phyloP scores from a whole-genome alignment of 2,329 filamentous ascomycete species.

The Aurifilum marmelostoma region DNA sequence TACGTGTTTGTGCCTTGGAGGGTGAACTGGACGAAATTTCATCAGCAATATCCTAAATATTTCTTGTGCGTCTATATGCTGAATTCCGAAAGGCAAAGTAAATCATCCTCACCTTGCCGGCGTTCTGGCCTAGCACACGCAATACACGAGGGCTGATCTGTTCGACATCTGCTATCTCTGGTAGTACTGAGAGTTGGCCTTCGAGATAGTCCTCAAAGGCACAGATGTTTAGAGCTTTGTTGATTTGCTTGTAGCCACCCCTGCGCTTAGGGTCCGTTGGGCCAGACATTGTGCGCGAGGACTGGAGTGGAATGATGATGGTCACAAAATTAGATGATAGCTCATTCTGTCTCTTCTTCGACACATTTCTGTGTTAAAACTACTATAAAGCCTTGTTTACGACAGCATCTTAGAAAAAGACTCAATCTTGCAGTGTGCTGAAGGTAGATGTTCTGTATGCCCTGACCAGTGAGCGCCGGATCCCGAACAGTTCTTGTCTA shows the following conservation, averaged over 20 bases:
- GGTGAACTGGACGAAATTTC: conserved; percentile 49
- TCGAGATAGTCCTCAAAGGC: conserved; percentile 53
- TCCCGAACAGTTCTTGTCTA: not conserved
- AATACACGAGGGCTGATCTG: conserved; percentile 46
- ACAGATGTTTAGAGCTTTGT: conserved; percentile 50
- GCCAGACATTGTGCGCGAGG: not conserved
- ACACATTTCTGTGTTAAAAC: not conserved
- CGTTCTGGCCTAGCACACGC: conserved; percentile 48
- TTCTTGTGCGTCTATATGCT: not conserved
- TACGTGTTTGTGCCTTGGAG: conserved; percentile 78
- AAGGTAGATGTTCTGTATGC: not conserved
- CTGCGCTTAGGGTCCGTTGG: not conserved
- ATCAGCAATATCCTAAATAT: not conserved
- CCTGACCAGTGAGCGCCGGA: not conserved
- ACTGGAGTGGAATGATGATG: not conserved
- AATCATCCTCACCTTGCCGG: conserved; percentile 42
- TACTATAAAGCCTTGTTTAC: not conserved
- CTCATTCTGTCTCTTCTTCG: not conserved
- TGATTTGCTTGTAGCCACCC: conserved; percentile 50
- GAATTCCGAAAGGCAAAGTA: not conserved
- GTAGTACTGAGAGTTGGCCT: conserved; percentile 41
- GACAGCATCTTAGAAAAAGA: not conserved
- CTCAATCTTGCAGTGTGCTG: not conserved
- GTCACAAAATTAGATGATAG: not conserved
- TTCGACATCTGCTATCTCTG: conserved; percentile 39